phyloP scores from a whole-genome alignment of 495 filamentous ascomycete genomes.

The Xylaria cubensis region DNA sequence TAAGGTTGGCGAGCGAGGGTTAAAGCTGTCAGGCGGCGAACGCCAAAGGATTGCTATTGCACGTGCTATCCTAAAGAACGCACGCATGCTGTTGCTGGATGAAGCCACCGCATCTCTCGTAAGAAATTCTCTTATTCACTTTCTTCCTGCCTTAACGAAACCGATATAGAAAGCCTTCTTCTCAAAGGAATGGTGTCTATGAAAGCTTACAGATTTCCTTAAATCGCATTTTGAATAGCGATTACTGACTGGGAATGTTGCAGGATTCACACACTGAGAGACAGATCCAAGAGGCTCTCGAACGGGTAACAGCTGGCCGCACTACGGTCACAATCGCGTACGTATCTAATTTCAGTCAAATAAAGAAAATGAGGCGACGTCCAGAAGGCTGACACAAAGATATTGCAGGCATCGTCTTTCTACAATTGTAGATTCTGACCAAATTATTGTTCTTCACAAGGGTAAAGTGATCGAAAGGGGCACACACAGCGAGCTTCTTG shows the following conservation, averaged over 20 bases:
- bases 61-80: slow-evolving; percentile 59
- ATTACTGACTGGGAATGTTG: not conserved
- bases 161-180: not conserved
- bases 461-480: slow-evolving; percentile 79
- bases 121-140: not conserved
- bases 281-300: slow-evolving; percentile 78
- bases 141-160: not conserved
- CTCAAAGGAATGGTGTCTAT: not conserved
- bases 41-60: slow-evolving; percentile 78
- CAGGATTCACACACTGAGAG: slow-evolving; percentile 74
- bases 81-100: slow-evolving; percentile 58
- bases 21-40: slow-evolving; percentile 81
- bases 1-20: slow-evolving; percentile 83
- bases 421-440: slow-evolving; percentile 81
- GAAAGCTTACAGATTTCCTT: not conserved
- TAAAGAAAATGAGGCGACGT: not conserved
- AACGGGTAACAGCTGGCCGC: slow-evolving; percentile 71
- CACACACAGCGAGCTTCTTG: slow-evolving; percentile 75
- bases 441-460: slow-evolving; percentile 77
- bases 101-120: slow-evolving; percentile 58
- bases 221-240: not conserved
- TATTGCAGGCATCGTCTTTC: slow-evolving; percentile 68
- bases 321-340: slow-evolving; percentile 64
- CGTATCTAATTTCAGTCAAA: slow-evolving; percentile 20
- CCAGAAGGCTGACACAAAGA: slow-evolving; percentile 19